Conservation (phyloP, 345 rosid species). For the Populus ilicifolia region DNA sequence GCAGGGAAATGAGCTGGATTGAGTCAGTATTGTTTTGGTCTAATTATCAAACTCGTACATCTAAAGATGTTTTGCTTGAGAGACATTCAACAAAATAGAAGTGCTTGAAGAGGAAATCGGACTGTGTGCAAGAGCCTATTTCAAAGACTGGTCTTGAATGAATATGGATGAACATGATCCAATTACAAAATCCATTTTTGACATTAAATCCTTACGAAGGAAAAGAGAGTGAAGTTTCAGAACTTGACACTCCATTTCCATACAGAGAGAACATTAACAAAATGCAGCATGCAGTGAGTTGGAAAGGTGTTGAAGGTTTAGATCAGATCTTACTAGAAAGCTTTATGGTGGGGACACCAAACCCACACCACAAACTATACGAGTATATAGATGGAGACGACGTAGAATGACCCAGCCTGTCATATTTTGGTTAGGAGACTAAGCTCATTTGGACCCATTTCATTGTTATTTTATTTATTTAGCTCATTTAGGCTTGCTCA, state of each 20-base stretch:
- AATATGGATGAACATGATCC: slow-evolving; percentile 31
- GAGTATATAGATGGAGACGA: no score
- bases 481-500: no score
- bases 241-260: slow-evolving; percentile 45
- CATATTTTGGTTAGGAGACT: no score
- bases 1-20: slow-evolving; percentile 10
- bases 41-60: slow-evolving; percentile 18
- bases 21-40: slow-evolving; percentile 24
- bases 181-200: slow-evolving; percentile 14
- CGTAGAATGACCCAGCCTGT: no score
- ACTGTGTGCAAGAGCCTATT: slow-evolving; percentile 47
- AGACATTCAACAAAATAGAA: neutral
- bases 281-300: slow-evolving; percentile 35
- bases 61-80: slow-evolving; percentile 12
- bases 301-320: slow-evolving; percentile 33
- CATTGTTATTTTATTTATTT: no score
- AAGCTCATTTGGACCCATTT: no score
- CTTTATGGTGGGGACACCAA: no score
- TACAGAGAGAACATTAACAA: slow-evolving; percentile 55
- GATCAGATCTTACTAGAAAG: slow-evolving; percentile 31
- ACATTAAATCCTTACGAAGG: slow-evolving; percentile 58
- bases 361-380: no score
- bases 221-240: slow-evolving; percentile 39
- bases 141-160: slow-evolving; percentile 27
- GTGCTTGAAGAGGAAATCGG: slow-evolving; percentile 40